phyloP scores from a whole-genome alignment of 1,139 yeast species.

The Debaryomyces udenii region DNA sequence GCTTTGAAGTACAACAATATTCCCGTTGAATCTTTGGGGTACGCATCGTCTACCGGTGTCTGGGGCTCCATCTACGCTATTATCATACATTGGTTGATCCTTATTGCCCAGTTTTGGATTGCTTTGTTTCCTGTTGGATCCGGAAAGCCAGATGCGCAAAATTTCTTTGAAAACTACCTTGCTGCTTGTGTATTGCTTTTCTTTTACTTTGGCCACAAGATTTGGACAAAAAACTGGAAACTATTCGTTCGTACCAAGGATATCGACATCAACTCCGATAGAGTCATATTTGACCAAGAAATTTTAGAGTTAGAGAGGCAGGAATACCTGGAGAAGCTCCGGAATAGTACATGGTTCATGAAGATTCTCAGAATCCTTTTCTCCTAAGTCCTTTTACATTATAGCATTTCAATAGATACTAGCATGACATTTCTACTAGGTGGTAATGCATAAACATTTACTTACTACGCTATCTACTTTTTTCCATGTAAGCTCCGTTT shows the following conservation, averaged over 20 bases:
- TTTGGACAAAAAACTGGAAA: conserved; percentile 36
- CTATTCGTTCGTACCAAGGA: conserved; percentile 33
- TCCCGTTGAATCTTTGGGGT: conserved; percentile 29
- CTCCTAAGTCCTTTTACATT: no score
- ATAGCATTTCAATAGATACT: no score
- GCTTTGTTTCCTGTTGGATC: conserved; percentile 40
- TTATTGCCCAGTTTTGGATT: conserved; percentile 44
- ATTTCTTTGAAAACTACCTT: conserved; percentile 40
- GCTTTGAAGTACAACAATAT: conserved; percentile 32
- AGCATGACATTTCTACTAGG: no score
- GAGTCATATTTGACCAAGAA: conserved; percentile 43
- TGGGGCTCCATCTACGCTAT: conserved; percentile 34
- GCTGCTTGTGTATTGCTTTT: conserved; percentile 38
- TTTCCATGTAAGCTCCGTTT: no score
- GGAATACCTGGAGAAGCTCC: conserved; percentile 33
- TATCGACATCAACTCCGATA: conserved; percentile 34
- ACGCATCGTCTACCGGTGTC: conserved; percentile 32
- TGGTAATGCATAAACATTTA: no score
- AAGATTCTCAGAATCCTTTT: conserved; percentile 28
- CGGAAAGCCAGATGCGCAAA: conserved; percentile 29
- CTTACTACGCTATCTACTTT: no score
- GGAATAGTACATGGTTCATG: conserved; percentile 27
- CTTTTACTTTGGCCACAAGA: conserved; percentile 39
- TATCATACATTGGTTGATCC: conserved; percentile 27
- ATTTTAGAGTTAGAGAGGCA: conserved; percentile 38